Conservation (phyloP, 1,284 basidiomycete species). For the Cronartium quercuum region DNA sequence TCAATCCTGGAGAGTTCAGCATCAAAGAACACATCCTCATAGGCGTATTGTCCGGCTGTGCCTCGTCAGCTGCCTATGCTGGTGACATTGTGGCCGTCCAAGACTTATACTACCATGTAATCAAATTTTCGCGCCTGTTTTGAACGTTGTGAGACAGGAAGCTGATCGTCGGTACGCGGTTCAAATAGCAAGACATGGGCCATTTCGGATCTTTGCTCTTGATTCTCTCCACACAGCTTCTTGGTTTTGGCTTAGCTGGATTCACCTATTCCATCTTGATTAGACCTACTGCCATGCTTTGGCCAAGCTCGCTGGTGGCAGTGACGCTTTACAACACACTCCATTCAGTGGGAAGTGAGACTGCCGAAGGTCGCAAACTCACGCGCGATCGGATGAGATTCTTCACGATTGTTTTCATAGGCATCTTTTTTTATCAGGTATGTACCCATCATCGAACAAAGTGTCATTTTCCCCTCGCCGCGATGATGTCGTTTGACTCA, state of each 20-base stretch:
- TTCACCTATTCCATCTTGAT: slow-evolving; percentile 47
- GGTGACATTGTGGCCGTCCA: slow-evolving; percentile 33
- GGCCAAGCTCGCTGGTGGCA: slow-evolving; percentile 47
- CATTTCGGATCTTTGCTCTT: slow-evolving; percentile 50
- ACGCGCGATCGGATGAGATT: slow-evolving; percentile 21
- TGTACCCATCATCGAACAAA: background rate
- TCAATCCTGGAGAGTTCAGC: slow-evolving; percentile 55
- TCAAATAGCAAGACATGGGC: slow-evolving; percentile 51
- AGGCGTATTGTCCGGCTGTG: slow-evolving; percentile 22
- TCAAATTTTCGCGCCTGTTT: slow-evolving; percentile 51
- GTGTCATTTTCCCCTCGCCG: background rate
- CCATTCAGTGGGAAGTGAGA: slow-evolving; percentile 39
- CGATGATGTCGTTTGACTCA: background rate
- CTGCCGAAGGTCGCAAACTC: slow-evolving; percentile 17
- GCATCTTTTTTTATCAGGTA: slow-evolving; percentile 33
- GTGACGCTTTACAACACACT: slow-evolving; percentile 50
- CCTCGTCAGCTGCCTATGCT: slow-evolving; percentile 29
- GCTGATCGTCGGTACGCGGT: too few species aligned
- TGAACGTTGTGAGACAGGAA: too few species aligned
- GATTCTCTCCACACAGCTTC: slow-evolving; percentile 55
- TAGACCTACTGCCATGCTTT: slow-evolving; percentile 48
- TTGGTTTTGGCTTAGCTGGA: slow-evolving; percentile 56
- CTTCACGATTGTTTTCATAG: slow-evolving; percentile 20
- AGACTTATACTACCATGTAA: slow-evolving; percentile 53
- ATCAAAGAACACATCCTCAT: slow-evolving; percentile 46